These are phyloP conservation scores for Prunus armeniaca DNA, from an alignment of 306 rosid species.

Conservation along the genomic window DNA sequence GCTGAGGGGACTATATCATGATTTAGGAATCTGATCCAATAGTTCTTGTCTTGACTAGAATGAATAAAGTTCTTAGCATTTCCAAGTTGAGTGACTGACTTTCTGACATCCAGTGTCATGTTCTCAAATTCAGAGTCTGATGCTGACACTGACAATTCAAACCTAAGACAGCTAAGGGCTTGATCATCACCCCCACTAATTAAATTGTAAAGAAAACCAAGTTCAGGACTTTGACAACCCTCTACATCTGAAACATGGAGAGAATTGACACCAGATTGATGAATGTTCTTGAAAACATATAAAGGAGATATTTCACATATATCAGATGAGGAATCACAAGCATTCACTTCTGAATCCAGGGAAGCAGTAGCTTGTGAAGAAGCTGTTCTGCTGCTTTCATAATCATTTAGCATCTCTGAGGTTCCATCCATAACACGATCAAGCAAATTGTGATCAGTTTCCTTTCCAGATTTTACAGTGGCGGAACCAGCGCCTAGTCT, in stretches of 20 bases:
- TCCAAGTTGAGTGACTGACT: slow-evolving; percentile 26
- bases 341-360: slow-evolving; percentile 31
- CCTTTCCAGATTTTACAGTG: slow-evolving; percentile 30
- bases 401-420: slow-evolving; percentile 33
- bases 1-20: slow-evolving; percentile 59
- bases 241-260: slow-evolving; percentile 73
- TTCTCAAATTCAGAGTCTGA: slow-evolving; percentile 27
- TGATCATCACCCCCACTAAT: slow-evolving; percentile 98
- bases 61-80: slow-evolving; percentile 22
- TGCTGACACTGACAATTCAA: slow-evolving; percentile 48
- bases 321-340: slow-evolving; percentile 40
- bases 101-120: slow-evolving; percentile 22
- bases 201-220: slow-evolving; percentile 44
- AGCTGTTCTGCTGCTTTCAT: slow-evolving; percentile 27
- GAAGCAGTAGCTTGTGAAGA: slow-evolving; percentile 39
- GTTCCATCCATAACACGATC: slow-evolving; percentile 25
- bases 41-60: slow-evolving; percentile 28
- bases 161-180: slow-evolving; percentile 59
- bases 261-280: slow-evolving; percentile 95
- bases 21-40: slow-evolving; percentile 46
- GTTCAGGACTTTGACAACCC: slow-evolving; percentile 31
- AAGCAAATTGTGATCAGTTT: slow-evolving; percentile 13
- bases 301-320: slow-evolving; percentile 64
- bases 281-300: slow-evolving; percentile 50
- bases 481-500: slow-evolving; percentile 21